Evolutionary conservation across 768 basidiomycete genomes (phyloP), one percentile per base, ranked within the genome.

Genomic region (Cyathus striatus): DNA sequence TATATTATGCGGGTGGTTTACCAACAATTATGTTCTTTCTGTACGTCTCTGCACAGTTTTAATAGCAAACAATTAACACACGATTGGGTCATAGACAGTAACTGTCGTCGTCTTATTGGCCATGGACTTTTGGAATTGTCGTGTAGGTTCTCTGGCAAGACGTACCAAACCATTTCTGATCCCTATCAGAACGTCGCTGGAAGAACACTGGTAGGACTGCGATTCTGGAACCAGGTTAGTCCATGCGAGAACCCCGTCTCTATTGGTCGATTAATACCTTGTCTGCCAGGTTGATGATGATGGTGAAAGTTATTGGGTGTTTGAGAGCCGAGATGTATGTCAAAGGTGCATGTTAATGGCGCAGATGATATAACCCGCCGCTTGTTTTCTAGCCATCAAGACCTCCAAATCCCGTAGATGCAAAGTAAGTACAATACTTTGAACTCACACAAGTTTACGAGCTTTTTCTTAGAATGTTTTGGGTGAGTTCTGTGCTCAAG

Each of bases 121-220:
- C 0, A 86, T 95, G 79, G 96, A 99, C 66, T 99, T 99, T 62
- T 99, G 95, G 96, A 97, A 95, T 54, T 92, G 90, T 51, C 72
- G 93, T 60, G 90, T 92, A 56, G 47, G 79, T 46, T 6, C 24
- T 25, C 27, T 20, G 39, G n/a, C 43, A 34, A 16, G 3, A 39
- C 27, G 1, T 17, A 17, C 44, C 38, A 21, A 34, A 17, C 41
- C 23, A 20, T 45, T n/a, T 47, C 16, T 20, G 24, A 32, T 30
- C 32, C 44, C 39, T 20, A 38, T 10, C 53, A 93, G 86, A 99
- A 99, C 55, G 92, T 99, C 12, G 79, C 93, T 0, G 96, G 96
- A 2, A 72, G 96, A 50, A 92, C 86, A 18, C 71, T 99, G 13
- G 96, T 98, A 9, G 96, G 96, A 17, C 69, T 99, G 47, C 75